Evolutionary conservation across 371 early-diverging fungal genomes (phyloP), one percentile per base, ranked within the genome.

Genomic region (Mucor mucedo): DNA sequence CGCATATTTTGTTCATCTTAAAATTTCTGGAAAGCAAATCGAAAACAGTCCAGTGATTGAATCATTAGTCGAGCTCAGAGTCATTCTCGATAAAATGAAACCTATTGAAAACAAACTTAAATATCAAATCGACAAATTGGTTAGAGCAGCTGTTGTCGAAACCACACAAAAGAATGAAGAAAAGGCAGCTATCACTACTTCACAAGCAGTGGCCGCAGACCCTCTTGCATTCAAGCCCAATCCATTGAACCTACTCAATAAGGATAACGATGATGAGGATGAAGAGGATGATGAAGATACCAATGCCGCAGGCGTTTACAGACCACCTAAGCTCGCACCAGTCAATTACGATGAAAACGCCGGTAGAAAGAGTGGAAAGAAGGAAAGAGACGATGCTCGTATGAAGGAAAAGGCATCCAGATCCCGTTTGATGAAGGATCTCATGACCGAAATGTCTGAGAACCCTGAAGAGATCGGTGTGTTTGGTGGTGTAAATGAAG

Each of bases 91-190:
- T 63, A 93, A 93, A 72, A 93, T 95, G 78, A 91, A 92, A 70
- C 98, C 98, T 0, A 77, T 98, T 40, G 98, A 98, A 78, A 84
- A 84, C 54, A 93, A 95, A 65, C 85, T 98, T 45, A 93, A 94
- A 77, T 98, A 97, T 77, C 98, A 96, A 82, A 93, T 98, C 63
- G 97, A 97, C 70, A 97, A 97, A 79, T 83, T 98, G 30, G 86
- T 97, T n/a, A 84, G 91, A 47, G 81, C 87, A 8, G 88, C 93
- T 13, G 84, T 85, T 6, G 71, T 87, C 29, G 86, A 80, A 28
- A 68, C 49, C 8, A 39, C 57, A 33, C 55, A 62, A 27, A 61
- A 67, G 40, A 50, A 45, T n/a, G 52, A 52, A 9, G 40, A 44
- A 33, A 55, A 66, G 29, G 58, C 55, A n/a, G 72, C 65, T 9